A percentile compares a stretch with the other conserved stretches of the same genome.
phyloP scores from a whole-genome alignment of 768 basidiomycete species.

The Lactifluus hygrophoroides region DNA sequence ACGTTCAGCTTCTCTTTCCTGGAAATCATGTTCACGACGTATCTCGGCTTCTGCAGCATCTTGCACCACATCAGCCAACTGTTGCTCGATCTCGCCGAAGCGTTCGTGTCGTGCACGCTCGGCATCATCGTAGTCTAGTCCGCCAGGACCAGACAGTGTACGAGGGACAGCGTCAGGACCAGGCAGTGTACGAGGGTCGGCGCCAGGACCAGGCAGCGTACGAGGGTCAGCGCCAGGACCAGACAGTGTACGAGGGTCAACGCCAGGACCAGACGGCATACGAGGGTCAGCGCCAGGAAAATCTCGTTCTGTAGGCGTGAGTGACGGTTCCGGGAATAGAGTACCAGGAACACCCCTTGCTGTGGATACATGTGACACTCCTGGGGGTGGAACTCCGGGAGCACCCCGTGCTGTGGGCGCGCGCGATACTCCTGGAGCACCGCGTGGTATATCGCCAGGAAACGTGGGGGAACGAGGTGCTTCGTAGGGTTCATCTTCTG shows the following conservation, averaged over 20 bases:
- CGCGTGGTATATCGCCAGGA: not conserved
- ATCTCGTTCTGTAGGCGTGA: not conserved
- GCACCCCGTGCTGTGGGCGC: not conserved
- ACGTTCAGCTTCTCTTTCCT: slow-evolving; percentile 54
- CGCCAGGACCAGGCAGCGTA: slow-evolving; percentile 23
- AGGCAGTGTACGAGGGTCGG: slow-evolving; percentile 9
- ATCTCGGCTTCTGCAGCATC: slow-evolving; percentile 54
- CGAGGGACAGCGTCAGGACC: slow-evolving; percentile 13
- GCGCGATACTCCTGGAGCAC: not conserved
- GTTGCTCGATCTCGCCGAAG: slow-evolving; percentile 46
- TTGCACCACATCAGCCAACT: slow-evolving; percentile 39
- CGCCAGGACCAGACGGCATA: slow-evolving; percentile 24
- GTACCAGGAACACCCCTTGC: not conserved
- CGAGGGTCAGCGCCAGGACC: slow-evolving; percentile 23
- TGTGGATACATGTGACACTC: not conserved
- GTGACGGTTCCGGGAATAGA: not conserved
- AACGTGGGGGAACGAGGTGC: not conserved
- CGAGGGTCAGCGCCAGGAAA: not conserved
- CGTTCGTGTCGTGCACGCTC: slow-evolving; percentile 41
- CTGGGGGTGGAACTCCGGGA: not conserved
- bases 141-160: slow-evolving; percentile 24
- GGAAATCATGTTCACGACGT: slow-evolving; percentile 55
- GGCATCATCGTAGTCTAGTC: slow-evolving; percentile 36
- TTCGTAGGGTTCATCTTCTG: not conserved
- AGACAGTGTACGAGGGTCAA: slow-evolving; percentile 9